phyloP scores from a whole-genome alignment of 2,329 filamentous ascomycete genomes.

The Pseudophaeomoniella oleicola region DNA sequence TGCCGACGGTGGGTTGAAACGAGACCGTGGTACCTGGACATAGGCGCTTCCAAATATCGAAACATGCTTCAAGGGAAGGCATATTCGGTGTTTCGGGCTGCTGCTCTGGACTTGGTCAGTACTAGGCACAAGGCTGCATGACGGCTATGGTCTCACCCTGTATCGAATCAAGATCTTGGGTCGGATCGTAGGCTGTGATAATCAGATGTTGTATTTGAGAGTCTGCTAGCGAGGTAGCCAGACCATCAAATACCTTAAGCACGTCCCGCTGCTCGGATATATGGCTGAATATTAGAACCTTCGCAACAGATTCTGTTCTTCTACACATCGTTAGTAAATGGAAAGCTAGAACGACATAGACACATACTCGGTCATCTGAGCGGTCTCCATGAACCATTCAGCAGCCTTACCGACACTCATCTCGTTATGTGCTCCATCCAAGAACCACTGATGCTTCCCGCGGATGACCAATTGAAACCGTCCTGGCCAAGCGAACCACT shows the following conservation, averaged over 20 bases:
- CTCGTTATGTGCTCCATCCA: conserved; percentile 29
- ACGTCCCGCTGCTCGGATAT: conserved; percentile 16
- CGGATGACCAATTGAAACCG: conserved; percentile 18
- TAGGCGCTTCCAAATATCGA: conserved; percentile 12
- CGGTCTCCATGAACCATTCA: conserved; percentile 21
- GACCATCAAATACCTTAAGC: conserved; percentile 9
- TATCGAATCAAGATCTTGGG: conserved; percentile 13
- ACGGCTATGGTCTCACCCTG: conserved; percentile 1
- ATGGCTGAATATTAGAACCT: conserved; percentile 19
- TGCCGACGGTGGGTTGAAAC: conserved; percentile 13
- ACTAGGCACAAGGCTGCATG: background rate
- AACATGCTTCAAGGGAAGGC: conserved; percentile 10
- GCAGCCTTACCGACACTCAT: conserved; percentile 23
- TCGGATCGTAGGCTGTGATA: conserved; percentile 17
- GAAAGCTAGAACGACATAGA: too few species aligned
- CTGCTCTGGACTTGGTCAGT: conserved; percentile 10
- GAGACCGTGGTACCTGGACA: conserved; percentile 10
- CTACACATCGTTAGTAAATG: too few species aligned
- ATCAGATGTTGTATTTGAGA: conserved; percentile 14
- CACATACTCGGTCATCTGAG: background rate
- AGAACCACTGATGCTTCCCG: conserved; percentile 18
- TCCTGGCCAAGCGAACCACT: conserved; percentile 17
- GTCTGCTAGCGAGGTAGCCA: conserved; percentile 10
- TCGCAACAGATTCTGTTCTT: conserved; percentile 6
- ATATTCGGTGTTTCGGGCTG: conserved; percentile 8